These are phyloP conservation scores for Meyerozyma smithsonii DNA, from an alignment of 1,139 yeast species.

Conservation along the genomic window DNA sequence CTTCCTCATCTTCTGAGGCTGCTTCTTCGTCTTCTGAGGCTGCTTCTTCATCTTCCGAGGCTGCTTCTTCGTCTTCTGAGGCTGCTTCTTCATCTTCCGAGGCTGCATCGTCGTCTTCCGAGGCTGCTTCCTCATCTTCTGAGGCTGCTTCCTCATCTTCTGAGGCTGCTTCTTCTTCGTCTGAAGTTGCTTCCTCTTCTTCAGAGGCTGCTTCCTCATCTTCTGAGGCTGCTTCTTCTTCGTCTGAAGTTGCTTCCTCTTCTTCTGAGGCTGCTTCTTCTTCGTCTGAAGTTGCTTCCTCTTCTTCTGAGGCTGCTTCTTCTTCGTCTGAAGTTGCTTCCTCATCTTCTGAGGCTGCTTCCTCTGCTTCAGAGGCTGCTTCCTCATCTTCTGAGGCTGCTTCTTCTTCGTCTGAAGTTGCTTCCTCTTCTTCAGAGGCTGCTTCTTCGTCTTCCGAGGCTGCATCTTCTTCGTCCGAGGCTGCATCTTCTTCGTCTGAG, in stretches of 20 bases:
- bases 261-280: constrained; percentile 5
- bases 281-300: constrained; percentile 3
- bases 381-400: neutral
- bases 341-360: neutral
- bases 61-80: constrained; percentile 3
- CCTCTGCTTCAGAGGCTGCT: neutral
- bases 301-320: neutral
- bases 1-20: constrained; percentile 1
- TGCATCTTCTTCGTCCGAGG: constrained; percentile 4
- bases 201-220: too few relatives aligned
- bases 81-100: constrained; percentile 5
- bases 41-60: neutral
- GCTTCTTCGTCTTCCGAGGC: neutral
- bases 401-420: constrained; percentile 5
- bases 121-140: constrained; percentile 2
- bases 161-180: constrained; percentile 3
- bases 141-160: constrained; percentile 5
- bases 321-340: too few relatives aligned
- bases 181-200: neutral
- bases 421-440: neutral
- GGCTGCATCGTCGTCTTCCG: constrained; percentile 3
- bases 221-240: too few relatives aligned
- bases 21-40: neutral
- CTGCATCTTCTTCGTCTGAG: constrained; percentile 5
- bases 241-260: constrained; percentile 1